A percentile compares a stretch with the other conserved stretches of the same genome.
phyloP scores from a whole-genome alignment of 2,329 filamentous ascomycete genomes.

The Alternaria metachromatica region DNA sequence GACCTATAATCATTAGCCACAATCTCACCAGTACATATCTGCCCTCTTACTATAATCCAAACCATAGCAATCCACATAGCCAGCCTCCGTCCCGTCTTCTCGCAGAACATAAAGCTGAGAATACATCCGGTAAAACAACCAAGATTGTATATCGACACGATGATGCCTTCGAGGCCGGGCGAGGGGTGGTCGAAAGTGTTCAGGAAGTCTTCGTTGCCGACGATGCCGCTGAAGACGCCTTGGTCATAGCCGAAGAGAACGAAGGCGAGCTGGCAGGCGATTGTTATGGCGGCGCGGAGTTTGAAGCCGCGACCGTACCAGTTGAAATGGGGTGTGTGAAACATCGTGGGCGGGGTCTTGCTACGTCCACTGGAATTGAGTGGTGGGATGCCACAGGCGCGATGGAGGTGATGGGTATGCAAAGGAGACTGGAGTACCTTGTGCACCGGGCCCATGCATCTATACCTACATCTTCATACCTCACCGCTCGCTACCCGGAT shows the following conservation, averaged over 20 bases:
- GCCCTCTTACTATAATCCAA: slow-evolving; percentile 37
- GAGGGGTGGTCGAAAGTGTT: slow-evolving; percentile 50
- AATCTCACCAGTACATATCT: too few relatives aligned
- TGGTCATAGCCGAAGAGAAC: slow-evolving; percentile 48
- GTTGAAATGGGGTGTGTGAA: slow-evolving; percentile 32
- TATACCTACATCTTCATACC: neutral
- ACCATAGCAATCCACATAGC: slow-evolving; percentile 54
- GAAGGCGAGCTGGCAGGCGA: slow-evolving; percentile 41
- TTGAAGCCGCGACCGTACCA: slow-evolving; percentile 38
- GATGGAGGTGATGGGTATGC: too few relatives aligned
- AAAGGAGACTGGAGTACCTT: too few relatives aligned
- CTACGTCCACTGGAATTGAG: too few relatives aligned
- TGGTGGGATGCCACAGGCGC: too few relatives aligned
- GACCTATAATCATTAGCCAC: slow-evolving; percentile 21
- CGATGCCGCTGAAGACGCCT: slow-evolving; percentile 50
- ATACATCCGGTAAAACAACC: slow-evolving; percentile 50
- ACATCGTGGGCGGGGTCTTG: too few relatives aligned
- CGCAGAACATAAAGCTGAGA: slow-evolving; percentile 46
- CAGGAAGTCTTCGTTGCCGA: slow-evolving; percentile 50
- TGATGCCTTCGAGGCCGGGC: slow-evolving; percentile 51
- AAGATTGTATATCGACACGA: slow-evolving; percentile 52
- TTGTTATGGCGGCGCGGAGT: slow-evolving; percentile 36
- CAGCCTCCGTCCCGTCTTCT: slow-evolving; percentile 44
- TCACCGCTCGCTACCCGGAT: neutral
- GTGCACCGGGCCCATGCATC: too few relatives aligned